Conservation (phyloP, 2,329 filamentous ascomycete species). For the Blastomyces percursus region DNA sequence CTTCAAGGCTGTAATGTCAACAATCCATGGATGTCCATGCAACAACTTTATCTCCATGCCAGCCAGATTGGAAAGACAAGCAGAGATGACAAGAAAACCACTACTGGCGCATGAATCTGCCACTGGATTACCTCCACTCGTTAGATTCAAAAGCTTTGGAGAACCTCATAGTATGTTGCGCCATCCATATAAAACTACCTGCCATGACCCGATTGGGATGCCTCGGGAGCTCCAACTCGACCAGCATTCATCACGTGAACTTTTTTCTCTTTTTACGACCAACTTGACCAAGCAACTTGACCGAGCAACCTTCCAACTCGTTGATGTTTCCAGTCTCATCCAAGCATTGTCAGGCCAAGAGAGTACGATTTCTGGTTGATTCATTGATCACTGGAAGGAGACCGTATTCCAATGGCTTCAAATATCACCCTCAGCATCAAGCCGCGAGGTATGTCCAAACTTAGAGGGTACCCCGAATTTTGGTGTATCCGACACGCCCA, state of each 20-base stretch:
- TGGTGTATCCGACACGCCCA: background rate
- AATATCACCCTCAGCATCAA: constrained; percentile 12
- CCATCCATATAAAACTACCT: too few relatives aligned
- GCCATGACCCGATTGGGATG: too few relatives aligned
- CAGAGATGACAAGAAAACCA: too few relatives aligned
- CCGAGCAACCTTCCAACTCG: too few relatives aligned
- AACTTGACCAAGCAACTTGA: too few relatives aligned
- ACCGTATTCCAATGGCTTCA: constrained; percentile 8
- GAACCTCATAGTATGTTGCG: background rate
- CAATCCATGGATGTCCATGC: too few relatives aligned
- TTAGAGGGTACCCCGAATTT: background rate
- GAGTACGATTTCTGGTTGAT: background rate
- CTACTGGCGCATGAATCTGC: background rate
- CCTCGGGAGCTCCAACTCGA: too few relatives aligned
- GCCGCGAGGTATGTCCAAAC: constrained; percentile 11
- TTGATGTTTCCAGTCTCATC: background rate
- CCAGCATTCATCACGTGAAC: too few relatives aligned
- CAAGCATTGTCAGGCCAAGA: background rate
- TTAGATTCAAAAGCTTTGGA: background rate
- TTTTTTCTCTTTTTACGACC: too few relatives aligned
- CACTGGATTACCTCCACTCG: background rate
- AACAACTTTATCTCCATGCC: too few relatives aligned
- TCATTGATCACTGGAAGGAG: background rate
- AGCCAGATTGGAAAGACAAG: too few relatives aligned
- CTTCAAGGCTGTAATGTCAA: too few relatives aligned